A percentile compares a stretch with the other conserved stretches of the same genome.
Conservation (phyloP, 169 alveolate species). For the Eimeria falciformis region DNA sequence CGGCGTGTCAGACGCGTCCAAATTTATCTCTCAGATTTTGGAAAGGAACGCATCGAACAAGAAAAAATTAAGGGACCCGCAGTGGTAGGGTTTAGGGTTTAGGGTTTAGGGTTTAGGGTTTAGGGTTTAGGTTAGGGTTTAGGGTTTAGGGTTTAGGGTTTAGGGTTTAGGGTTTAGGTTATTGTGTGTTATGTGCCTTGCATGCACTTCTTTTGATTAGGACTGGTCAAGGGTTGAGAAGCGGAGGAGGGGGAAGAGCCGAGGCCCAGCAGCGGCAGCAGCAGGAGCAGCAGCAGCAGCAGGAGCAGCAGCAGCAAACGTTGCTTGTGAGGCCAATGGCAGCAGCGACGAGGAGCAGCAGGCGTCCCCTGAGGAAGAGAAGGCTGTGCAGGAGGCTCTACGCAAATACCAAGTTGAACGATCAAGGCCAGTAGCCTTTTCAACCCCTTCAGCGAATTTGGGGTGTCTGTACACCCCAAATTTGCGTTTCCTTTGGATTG, state of each 20-base stretch:
- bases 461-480: no score
- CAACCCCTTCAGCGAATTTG: no score
- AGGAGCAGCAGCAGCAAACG: no score
- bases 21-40: constrained; percentile 96
- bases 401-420: constrained; percentile 49
- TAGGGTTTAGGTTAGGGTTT: background rate
- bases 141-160: background rate
- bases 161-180: background rate
- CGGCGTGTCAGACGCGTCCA: constrained; percentile 89
- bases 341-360: constrained; percentile 32
- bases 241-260: background rate
- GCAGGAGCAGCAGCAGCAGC: background rate
- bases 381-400: constrained; percentile 30
- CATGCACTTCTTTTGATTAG: no score
- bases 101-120: no score
- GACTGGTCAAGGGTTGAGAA: constrained; percentile 45
- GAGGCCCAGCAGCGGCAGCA: background rate
- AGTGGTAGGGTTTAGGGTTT: constrained; percentile 78
- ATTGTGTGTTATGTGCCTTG: background rate
- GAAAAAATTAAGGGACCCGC: constrained; percentile 95
- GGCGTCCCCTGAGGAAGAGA: constrained; percentile 34
- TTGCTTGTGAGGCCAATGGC: no score
- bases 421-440: constrained; percentile 13
- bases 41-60: constrained; percentile 92
- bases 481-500: no score